Conservation (phyloP, 2,329 filamentous ascomycete genomes). For the Remersonia thermophila region DNA sequence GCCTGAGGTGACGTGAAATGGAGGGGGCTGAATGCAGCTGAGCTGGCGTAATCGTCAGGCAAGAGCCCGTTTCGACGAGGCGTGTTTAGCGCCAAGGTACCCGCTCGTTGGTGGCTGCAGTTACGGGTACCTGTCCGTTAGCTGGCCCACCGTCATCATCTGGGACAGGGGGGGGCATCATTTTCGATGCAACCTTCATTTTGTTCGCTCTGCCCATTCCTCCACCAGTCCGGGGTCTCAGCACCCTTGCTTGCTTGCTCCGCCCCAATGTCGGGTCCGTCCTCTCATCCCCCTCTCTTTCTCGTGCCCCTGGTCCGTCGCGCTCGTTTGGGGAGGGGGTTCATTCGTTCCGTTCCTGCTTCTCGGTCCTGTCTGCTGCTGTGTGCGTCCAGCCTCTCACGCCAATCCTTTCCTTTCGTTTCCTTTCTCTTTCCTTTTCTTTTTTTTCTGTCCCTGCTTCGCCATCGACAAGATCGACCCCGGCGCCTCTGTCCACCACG, state of each 20-base stretch:
- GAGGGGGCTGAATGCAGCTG: no score
- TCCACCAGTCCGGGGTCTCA: no score
- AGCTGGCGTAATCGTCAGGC: no score
- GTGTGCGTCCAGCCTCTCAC: not conserved
- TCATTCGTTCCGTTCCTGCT: conserved; percentile 13
- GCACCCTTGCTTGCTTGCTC: not conserved
- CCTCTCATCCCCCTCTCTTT: conserved; percentile 15
- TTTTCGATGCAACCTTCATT: conserved; percentile 13
- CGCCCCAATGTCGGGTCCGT: conserved; percentile 1
- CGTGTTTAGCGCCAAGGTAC: no score
- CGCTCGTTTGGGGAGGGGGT: conserved; percentile 4
- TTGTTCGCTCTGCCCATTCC: no score
- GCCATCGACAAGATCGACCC: conserved; percentile 15
- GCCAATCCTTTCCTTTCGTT: conserved; percentile 11
- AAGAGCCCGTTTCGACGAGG: no score
- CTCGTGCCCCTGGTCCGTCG: not conserved
- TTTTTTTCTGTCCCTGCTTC: conserved; percentile 13
- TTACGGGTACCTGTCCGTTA: no score
- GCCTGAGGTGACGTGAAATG: no score
- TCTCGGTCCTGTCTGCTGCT: no score
- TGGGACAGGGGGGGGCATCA: no score
- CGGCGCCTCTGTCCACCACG: conserved; percentile 16
- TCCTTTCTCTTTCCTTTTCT: conserved; percentile 10
- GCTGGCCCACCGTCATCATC: no score
- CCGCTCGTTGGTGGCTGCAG: no score